Conservation (phyloP, 1,139 yeast genomes). For the Magnusiomyces ingens region DNA sequence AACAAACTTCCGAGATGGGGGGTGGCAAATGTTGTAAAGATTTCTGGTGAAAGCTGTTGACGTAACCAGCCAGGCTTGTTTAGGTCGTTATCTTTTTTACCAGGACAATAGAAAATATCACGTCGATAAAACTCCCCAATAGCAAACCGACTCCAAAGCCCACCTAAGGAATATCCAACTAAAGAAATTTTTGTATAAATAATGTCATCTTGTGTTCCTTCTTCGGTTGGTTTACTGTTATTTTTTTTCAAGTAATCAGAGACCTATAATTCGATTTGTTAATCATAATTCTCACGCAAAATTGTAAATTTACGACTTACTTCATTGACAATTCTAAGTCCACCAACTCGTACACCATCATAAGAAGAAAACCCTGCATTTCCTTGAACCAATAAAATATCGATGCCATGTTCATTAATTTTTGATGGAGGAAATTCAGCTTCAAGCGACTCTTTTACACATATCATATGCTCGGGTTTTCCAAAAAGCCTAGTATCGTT, state of each 20-base stretch:
- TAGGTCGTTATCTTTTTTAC: constrained; percentile 5
- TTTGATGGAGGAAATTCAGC: constrained; percentile 33
- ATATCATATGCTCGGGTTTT: constrained; percentile 62
- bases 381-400: constrained; percentile 59
- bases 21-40: constrained; percentile 74
- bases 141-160: constrained; percentile 52
- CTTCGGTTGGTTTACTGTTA: constrained; percentile 2
- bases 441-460: constrained; percentile 49
- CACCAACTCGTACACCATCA: constrained; percentile 73
- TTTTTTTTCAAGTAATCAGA: constrained; percentile 4
- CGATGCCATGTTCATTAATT: constrained; percentile 36
- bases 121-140: constrained; percentile 53
- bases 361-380: constrained; percentile 73
- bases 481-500: constrained; percentile 57
- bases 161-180: constrained; percentile 52
- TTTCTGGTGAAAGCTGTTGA: constrained; percentile 9
- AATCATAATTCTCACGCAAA: not conserved
- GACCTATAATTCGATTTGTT: constrained; percentile 2
- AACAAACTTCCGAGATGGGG: constrained; percentile 77
- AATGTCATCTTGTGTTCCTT: constrained; percentile 10
- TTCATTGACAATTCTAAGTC: constrained; percentile 61
- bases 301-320: not conserved
- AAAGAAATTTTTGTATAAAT: constrained; percentile 37
- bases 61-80: constrained; percentile 6
- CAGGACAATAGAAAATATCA: not conserved